Evolutionary conservation across 2,329 filamentous ascomycete species (phyloP), one percentile per base, ranked within the genome.

Genomic region (Penicillium verrucosum): DNA sequence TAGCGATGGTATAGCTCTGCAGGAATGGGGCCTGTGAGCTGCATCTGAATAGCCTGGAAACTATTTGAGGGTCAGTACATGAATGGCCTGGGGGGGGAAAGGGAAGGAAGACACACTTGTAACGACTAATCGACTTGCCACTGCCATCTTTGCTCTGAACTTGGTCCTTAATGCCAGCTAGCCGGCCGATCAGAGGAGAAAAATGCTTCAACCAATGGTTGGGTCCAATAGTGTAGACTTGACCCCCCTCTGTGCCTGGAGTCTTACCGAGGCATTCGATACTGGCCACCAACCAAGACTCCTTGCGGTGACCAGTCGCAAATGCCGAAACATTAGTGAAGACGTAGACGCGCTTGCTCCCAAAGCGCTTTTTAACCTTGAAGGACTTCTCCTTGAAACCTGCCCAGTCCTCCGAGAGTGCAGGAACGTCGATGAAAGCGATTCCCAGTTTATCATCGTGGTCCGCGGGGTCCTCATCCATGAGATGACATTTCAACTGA

Each of bases 21-120:
- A 0, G 93, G 92, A 0, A 94, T 88, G 0, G 93, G 93, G 0
- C 93, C 93, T 44, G 83, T 81, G 8, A 97, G 82, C 71, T 97
- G 93, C 68, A 97, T 86, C 72, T 97, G 89, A 71, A 91, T 92
- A 38, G 93, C 90, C 80, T 96, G 92, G 75, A 97, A 97, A 73
- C 89, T 92, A 67, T 65, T 43, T 7, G 18, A 18, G 30, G 23
- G 52, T 58, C 45, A 53, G 59, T 36, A 32, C 40, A n/a, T 44
- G 34, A 16, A 25, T 38, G 50, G 43, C 34, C 51, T 5, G 32
- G 11, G n/a, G 23, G 41, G 44, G 42, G 1, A 18, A 51, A 36
- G 21, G 12, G 3, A 14, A 36, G n/a, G 27, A 40, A 10, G 11
- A 77, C 85, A 62, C 78, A 89, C 88, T 94, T 90, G 70, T 93